Conservation (phyloP, 2,329 filamentous ascomycete species). For the Ascochyta clinopodiicola region DNA sequence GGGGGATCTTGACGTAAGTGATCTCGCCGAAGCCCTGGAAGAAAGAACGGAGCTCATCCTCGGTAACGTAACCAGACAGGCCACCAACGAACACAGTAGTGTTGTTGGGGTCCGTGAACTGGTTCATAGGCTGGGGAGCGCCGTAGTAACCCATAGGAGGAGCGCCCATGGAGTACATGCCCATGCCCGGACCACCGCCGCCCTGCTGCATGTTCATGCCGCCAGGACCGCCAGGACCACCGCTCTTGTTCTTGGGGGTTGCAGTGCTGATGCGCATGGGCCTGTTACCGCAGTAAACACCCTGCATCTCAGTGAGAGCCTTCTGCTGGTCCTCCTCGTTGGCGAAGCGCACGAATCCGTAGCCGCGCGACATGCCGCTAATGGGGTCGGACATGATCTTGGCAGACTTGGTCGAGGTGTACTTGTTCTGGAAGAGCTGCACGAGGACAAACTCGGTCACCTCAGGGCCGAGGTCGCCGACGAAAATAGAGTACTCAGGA, state of each 20-base stretch:
- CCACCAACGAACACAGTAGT: slow-evolving; percentile 98
- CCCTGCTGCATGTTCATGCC: slow-evolving; percentile 60
- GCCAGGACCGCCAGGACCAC: slow-evolving; percentile 60
- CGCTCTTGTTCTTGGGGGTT: slow-evolving; percentile 88
- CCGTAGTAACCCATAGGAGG: slow-evolving; percentile 71
- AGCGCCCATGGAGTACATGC: slow-evolving; percentile 74
- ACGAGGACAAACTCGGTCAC: slow-evolving; percentile 99
- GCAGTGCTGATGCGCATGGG: slow-evolving; percentile 99
- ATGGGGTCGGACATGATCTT: slow-evolving; percentile 99
- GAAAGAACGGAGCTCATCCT: slow-evolving; percentile 99
- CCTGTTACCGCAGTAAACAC: slow-evolving; percentile 97
- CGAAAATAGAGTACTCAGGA: slow-evolving; percentile 96
- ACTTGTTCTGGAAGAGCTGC: slow-evolving; percentile 94
- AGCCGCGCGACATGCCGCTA: slow-evolving; percentile 95
- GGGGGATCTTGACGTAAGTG: slow-evolving; percentile 99
- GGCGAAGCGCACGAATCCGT: slow-evolving; percentile 96
- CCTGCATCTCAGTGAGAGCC: slow-evolving; percentile 96
- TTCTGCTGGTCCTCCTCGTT: slow-evolving; percentile 96
- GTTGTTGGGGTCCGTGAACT: slow-evolving; percentile 99
- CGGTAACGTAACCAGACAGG: slow-evolving; percentile 95
- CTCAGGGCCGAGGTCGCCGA: slow-evolving; percentile 95
- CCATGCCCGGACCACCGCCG: slow-evolving; percentile 50
- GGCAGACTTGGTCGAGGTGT: slow-evolving; percentile 96
- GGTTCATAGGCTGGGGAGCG: slow-evolving; percentile 87
- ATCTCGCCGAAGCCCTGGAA: slow-evolving; percentile 99